These are phyloP conservation scores for Ceratocystis cacaofunesta DNA, from an alignment of 2,329 filamentous ascomycete species.

Conservation along the genomic window DNA sequence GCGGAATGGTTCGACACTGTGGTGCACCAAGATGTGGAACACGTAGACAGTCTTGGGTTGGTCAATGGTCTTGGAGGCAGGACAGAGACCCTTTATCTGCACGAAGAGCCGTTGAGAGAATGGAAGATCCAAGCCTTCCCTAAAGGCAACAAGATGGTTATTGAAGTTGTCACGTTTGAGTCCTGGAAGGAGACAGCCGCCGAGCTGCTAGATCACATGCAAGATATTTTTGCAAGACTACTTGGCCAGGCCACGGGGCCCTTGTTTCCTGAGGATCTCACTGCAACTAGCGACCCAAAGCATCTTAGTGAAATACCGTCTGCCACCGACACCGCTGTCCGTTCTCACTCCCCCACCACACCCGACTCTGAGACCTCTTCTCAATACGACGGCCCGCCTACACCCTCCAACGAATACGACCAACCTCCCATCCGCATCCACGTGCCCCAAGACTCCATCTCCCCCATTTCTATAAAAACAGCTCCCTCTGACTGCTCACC, in stretches of 20 bases:
- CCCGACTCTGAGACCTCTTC: slow-evolving; percentile 6
- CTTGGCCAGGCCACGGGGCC: slow-evolving; percentile 25
- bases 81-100: slow-evolving; percentile 45
- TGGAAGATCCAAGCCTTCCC: slow-evolving; percentile 50
- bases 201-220: slow-evolving; percentile 37
- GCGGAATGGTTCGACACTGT: slow-evolving; percentile 38
- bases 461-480: not conserved
- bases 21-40: slow-evolving; percentile 45
- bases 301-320: not conserved
- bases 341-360: not conserved
- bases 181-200: slow-evolving; percentile 38
- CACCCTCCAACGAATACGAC: slow-evolving; percentile 4
- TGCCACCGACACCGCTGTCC: not conserved
- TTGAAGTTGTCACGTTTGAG: slow-evolving; percentile 46
- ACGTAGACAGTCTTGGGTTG: slow-evolving; percentile 40
- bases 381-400: slow-evolving; percentile 9
- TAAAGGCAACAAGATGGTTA: slow-evolving; percentile 32
- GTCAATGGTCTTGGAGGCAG: slow-evolving; percentile 25
- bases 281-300: not conserved
- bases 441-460: not conserved
- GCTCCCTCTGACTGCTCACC: not conserved
- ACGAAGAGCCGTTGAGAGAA: slow-evolving; percentile 38
- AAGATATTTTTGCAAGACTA: slow-evolving; percentile 27
- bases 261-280: slow-evolving; percentile 21
- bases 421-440: not conserved